phyloP scores from a whole-genome alignment of 2,329 filamentous ascomycete species.

The Fonsecaea pedrosoi region DNA sequence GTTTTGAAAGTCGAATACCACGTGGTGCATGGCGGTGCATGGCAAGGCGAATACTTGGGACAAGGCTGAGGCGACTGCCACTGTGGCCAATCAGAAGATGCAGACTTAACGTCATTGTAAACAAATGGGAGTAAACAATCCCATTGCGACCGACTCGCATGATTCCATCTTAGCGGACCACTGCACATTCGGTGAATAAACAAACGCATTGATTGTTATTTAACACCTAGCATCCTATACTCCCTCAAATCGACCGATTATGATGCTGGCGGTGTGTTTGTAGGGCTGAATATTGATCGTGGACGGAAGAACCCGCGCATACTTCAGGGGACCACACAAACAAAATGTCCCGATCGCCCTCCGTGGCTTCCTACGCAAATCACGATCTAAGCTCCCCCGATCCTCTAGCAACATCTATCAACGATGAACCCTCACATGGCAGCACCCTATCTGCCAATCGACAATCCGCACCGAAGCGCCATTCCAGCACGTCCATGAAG shows the following conservation, averaged over 20 bases:
- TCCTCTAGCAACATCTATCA: conserved; percentile 36
- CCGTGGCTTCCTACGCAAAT: conserved; percentile 19
- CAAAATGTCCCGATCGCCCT: conserved; percentile 29
- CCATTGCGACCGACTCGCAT: neutral
- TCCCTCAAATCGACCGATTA: neutral
- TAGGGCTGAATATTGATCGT: neutral
- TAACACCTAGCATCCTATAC: neutral
- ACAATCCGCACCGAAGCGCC: conserved; percentile 15
- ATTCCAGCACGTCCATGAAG: neutral
- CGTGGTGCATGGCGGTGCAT: neutral
- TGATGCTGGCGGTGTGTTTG: neutral
- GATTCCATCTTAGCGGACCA: neutral
- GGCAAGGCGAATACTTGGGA: neutral
- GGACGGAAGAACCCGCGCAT: conserved; percentile 8
- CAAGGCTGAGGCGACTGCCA: conserved; percentile 1
- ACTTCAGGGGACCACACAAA: neutral
- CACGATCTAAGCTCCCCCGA: conserved; percentile 39
- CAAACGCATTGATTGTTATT: neutral
- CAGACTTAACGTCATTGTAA: conserved; percentile 33
- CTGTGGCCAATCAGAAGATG: conserved; percentile 29
- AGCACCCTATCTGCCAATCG: conserved; percentile 16
- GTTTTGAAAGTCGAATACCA: conserved; percentile 39
- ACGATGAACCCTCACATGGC: conserved; percentile 17
- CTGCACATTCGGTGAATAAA: neutral
- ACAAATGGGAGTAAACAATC: conserved; percentile 32